phyloP scores from a whole-genome alignment of 2,329 filamentous ascomycete genomes.

The Aspergillus candidus region DNA sequence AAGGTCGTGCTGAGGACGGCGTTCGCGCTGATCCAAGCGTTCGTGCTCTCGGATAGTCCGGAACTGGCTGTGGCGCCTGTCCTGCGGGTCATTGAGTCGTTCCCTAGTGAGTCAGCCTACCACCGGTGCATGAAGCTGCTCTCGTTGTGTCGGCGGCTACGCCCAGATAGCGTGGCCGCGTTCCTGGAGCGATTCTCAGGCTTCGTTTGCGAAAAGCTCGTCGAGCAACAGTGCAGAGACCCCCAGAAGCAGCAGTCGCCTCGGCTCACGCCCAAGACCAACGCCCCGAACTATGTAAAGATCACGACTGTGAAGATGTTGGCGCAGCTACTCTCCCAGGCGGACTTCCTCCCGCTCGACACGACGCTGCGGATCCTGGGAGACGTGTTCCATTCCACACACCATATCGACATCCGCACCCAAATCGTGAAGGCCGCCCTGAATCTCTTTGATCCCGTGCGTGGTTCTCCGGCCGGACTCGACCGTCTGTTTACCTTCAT shows the following conservation, averaged over 20 bases:
- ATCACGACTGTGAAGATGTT: slow-evolving; percentile 17
- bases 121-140: slow-evolving; percentile 9
- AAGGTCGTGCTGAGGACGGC: slow-evolving; percentile 1
- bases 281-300: slow-evolving; percentile 5
- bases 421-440: slow-evolving; percentile 9
- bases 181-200: slow-evolving; percentile 5
- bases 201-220: slow-evolving; percentile 2
- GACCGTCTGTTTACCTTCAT: neutral
- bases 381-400: slow-evolving; percentile 3
- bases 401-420: slow-evolving; percentile 12
- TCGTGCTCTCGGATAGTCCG: slow-evolving; percentile 11
- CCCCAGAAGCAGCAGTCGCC: neutral
- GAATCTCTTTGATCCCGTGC: slow-evolving; percentile 3
- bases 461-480: neutral
- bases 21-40: slow-evolving; percentile 7
- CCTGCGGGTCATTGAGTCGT: slow-evolving; percentile 5
- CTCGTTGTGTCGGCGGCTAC: slow-evolving; percentile 4
- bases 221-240: neutral
- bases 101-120: slow-evolving; percentile 14
- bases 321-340: slow-evolving; percentile 6
- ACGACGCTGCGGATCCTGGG: slow-evolving; percentile 5
- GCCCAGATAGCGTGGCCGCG: slow-evolving; percentile 2
- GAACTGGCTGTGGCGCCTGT: slow-evolving; percentile 10
- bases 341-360: slow-evolving; percentile 6
- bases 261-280: neutral